phyloP scores from a whole-genome alignment of 371 early-diverging fungal genomes.

The Conidiobolus incongruus region DNA sequence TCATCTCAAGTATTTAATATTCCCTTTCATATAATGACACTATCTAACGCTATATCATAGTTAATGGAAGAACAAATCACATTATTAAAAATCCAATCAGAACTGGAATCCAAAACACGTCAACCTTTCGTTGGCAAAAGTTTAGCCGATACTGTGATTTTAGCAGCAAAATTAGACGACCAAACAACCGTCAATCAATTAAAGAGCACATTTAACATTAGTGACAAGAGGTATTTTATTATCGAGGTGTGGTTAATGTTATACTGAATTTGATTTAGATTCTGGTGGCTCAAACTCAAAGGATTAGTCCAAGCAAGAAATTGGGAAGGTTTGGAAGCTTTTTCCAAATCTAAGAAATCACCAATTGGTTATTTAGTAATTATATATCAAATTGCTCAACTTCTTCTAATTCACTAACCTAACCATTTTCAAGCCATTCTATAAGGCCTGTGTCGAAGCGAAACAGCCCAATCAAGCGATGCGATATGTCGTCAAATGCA shows the following conservation, averaged over 20 bases:
- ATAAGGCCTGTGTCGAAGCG: slow-evolving; percentile 55
- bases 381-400: not conserved
- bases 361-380: slow-evolving; percentile 56
- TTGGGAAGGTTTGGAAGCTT: slow-evolving; percentile 69
- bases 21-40: too few species aligned
- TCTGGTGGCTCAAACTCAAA: slow-evolving; percentile 68
- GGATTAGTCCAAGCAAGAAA: slow-evolving; percentile 64
- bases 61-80: slow-evolving; percentile 9
- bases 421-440: slow-evolving; percentile 35
- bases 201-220: slow-evolving; percentile 63
- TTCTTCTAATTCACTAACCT: not conserved
- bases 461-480: slow-evolving; percentile 53
- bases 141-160: slow-evolving; percentile 66
- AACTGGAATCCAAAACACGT: slow-evolving; percentile 41
- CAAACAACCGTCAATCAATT: slow-evolving; percentile 47
- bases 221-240: slow-evolving; percentile 43
- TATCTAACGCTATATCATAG: not conserved
- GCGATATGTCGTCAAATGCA: slow-evolving; percentile 55
- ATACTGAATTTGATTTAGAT: slow-evolving; percentile 11
- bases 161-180: slow-evolving; percentile 48
- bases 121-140: slow-evolving; percentile 46
- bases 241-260: not conserved
- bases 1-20: too few species aligned
- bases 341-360: slow-evolving; percentile 52
- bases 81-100: slow-evolving; percentile 44